Evolutionary conservation across 2,329 filamentous ascomycete genomes (phyloP).

Genomic region (Calycina herbarum): DNA sequence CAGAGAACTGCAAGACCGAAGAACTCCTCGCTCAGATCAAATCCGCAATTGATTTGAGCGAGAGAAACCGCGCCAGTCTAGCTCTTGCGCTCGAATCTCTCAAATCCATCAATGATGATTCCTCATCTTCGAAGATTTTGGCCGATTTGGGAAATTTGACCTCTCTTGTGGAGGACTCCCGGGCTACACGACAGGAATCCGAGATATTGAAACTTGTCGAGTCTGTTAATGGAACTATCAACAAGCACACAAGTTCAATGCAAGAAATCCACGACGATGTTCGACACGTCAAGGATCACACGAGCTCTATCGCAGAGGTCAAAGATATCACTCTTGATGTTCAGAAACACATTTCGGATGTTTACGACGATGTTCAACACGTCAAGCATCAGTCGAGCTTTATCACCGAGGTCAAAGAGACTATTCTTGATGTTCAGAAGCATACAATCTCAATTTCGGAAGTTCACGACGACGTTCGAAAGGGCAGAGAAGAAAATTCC

Average conservation of each 20-base stretch:
- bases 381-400: conserved; percentile 3
- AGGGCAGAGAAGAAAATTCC: neutral
- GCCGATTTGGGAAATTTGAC: neutral
- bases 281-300: conserved; percentile 2
- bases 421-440: neutral
- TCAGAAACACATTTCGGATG: neutral
- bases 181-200: neutral
- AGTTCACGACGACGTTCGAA: neutral
- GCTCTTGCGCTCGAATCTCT: neutral
- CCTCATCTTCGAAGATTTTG: neutral
- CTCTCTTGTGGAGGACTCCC: neutral
- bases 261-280: conserved; percentile 1
- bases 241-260: neutral
- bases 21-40: conserved; percentile 18
- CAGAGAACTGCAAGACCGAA: conserved; percentile 10
- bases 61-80: conserved; percentile 4
- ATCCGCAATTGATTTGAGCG: conserved; percentile 1
- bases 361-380: neutral
- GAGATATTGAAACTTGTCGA: conserved; percentile 6
- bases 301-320: neutral
- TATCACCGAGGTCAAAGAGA: neutral
- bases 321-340: neutral
- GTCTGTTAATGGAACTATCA: neutral
- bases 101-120: conserved; percentile 3
- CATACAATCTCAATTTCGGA: neutral